phyloP scores from a whole-genome alignment of 1,284 basidiomycete genomes.

The Melampsora americana region DNA sequence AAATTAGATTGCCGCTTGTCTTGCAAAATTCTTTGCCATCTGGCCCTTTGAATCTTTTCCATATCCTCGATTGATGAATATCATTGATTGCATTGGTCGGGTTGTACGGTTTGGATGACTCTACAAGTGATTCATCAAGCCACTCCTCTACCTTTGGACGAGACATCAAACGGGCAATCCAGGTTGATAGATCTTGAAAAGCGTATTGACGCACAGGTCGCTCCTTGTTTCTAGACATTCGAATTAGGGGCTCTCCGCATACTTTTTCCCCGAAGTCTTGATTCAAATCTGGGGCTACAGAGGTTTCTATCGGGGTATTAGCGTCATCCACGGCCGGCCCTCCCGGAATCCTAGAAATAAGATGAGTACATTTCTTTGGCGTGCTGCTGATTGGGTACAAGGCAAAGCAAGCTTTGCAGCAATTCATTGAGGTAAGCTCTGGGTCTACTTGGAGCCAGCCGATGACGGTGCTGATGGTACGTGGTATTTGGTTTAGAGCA shows the following conservation, averaged over 20 bases:
- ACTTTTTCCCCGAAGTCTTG: no score
- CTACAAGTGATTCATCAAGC: conserved; percentile 8
- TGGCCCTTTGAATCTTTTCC: conserved; percentile 3
- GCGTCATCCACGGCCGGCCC: no score
- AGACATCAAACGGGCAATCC: not conserved
- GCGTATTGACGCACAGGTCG: not conserved
- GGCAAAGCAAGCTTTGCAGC: conserved; percentile 21
- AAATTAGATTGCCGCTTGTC: not conserved
- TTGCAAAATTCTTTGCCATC: not conserved
- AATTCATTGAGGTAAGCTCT: not conserved
- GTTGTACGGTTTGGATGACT: not conserved
- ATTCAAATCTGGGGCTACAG: no score
- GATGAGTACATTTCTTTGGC: not conserved
- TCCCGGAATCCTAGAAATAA: no score
- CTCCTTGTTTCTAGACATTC: conserved; percentile 55
- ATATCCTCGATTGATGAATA: conserved; percentile 14
- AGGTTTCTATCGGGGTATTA: no score
- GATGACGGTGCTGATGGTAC: not conserved
- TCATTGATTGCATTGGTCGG: not conserved
- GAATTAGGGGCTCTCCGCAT: no score
- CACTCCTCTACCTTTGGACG: not conserved
- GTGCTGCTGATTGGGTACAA: conserved; percentile 22
- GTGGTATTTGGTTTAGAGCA: no score
- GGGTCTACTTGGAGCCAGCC: conserved; percentile 32
- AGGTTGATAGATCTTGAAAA: not conserved